Conservation (phyloP, 1,139 yeast species). For the Zygotorulaspora mrakii region DNA sequence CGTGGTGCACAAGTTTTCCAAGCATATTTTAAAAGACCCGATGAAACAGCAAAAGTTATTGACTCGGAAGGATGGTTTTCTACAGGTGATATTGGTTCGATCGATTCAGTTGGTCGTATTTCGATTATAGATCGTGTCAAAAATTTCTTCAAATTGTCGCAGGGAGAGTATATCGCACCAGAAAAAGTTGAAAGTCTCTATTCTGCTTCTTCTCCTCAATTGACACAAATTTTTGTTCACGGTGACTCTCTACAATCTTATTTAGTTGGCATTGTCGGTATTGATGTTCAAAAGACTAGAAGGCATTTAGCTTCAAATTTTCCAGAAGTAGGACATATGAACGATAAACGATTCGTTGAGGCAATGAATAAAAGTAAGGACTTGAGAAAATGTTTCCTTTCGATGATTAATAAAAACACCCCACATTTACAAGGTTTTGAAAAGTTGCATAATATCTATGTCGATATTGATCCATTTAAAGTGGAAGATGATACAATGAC, state of each 20-base stretch:
- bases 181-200: constrained; percentile 70
- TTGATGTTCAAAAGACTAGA: constrained; percentile 45
- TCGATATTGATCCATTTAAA: constrained; percentile 64
- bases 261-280: constrained; percentile 62
- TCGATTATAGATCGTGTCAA: constrained; percentile 70
- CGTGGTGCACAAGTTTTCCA: constrained; percentile 66
- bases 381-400: constrained; percentile 29
- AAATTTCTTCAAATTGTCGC: constrained; percentile 76
- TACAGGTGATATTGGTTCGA: constrained; percentile 69
- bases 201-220: constrained; percentile 49
- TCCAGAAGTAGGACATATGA: constrained; percentile 22
- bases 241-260: constrained; percentile 63
- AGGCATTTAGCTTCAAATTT: constrained; percentile 19
- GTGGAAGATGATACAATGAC: constrained; percentile 62
- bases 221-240: constrained; percentile 58
- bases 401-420: constrained; percentile 32
- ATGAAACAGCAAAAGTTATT: constrained; percentile 50
- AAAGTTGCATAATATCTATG: constrained; percentile 55
- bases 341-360: constrained; percentile 30
- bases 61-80: constrained; percentile 71
- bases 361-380: constrained; percentile 29
- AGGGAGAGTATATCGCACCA: constrained; percentile 80
- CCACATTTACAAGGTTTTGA: constrained; percentile 50
- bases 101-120: constrained; percentile 54
- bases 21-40: constrained; percentile 56